Conservation (phyloP, 331 rosid genomes). For the Quercus tomentella region DNA sequence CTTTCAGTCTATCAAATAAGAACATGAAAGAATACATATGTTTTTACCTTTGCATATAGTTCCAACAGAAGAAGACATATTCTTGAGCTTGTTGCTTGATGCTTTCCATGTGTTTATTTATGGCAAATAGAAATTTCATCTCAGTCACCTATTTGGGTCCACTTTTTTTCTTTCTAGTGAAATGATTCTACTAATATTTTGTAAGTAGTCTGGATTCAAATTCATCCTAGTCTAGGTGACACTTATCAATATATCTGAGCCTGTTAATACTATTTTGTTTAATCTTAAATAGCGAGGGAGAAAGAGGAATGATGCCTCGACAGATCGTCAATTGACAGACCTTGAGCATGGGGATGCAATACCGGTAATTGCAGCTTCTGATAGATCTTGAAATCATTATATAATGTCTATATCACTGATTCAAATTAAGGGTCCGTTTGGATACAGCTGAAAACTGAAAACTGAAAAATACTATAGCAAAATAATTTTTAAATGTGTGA, state of each 20-base stretch:
- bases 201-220: neutral
- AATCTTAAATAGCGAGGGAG: conserved; percentile 30
- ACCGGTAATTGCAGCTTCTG: conserved; percentile 41
- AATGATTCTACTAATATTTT: neutral
- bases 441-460: no score
- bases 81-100: neutral
- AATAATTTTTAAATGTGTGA: no score
- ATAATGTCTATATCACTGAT: neutral
- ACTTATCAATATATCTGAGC: neutral
- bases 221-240: neutral
- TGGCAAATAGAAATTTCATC: neutral
- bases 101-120: neutral
- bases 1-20: neutral
- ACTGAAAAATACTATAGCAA: no score
- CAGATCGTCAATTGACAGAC: conserved; percentile 41
- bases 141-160: neutral
- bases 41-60: neutral
- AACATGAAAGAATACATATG: neutral
- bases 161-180: neutral
- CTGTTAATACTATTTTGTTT: neutral
- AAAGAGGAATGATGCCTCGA: conserved; percentile 28
- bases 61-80: neutral
- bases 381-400: neutral
- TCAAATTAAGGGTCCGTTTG: no score
- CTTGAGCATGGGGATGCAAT: conserved; percentile 70